These are phyloP conservation scores for Sporobolomyces phaffii DNA, from an alignment of 768 basidiomycete species.

Conservation along the genomic window DNA sequence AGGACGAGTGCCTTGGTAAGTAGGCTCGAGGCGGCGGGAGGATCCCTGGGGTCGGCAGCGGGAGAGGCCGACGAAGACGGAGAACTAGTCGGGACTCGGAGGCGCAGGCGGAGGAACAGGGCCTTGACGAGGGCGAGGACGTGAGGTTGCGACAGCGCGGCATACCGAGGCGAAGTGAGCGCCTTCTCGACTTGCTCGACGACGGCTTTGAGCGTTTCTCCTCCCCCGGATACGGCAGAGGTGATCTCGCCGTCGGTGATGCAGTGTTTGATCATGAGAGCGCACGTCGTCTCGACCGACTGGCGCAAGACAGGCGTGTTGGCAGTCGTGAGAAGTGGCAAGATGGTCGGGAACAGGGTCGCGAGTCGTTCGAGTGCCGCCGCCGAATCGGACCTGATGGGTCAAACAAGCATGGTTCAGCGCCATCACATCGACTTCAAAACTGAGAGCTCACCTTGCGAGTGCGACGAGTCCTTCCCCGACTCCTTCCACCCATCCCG, in stretches of 20 bases:
- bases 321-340: constrained; percentile 24
- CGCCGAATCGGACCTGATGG: constrained; percentile 8
- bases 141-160: constrained; percentile 68
- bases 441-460: constrained; percentile 43
- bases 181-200: constrained; percentile 62
- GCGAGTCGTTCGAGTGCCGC: constrained; percentile 20
- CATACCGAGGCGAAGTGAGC: constrained; percentile 63
- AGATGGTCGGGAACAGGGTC: constrained; percentile 24
- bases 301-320: constrained; percentile 31
- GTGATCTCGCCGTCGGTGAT: constrained; percentile 62
- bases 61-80: constrained; percentile 44
- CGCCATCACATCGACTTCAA: background rate
- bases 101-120: constrained; percentile 59
- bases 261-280: constrained; percentile 59
- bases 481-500: constrained; percentile 72
- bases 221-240: constrained; percentile 46
- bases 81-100: constrained; percentile 46
- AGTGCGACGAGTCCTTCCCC: constrained; percentile 68
- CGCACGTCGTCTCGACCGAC: constrained; percentile 55
- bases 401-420: background rate
- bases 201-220: constrained; percentile 53
- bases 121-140: constrained; percentile 67
- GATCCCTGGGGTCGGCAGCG: constrained; percentile 21
- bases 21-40: constrained; percentile 42
- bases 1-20: constrained; percentile 62